Base-by-base conservation (phyloP, 1,139 yeast genomes). In the Saccharomyces hybrid region DNA sequence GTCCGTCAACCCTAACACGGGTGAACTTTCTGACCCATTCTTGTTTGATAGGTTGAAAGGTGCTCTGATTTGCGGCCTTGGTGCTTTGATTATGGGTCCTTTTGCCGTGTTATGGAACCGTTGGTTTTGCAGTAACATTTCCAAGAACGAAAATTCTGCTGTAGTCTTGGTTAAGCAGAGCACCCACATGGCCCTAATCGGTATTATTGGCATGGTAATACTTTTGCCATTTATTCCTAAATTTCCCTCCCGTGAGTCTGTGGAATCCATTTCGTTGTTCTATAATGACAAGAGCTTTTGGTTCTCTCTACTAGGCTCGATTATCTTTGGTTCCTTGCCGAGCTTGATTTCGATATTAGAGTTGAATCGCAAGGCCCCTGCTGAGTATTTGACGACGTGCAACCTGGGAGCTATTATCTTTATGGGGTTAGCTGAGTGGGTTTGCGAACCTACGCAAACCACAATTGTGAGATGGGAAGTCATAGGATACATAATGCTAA, bases 401-500 rank as follows among this genome's bases (percentile, higher is more conserved):
- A 62, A 59, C 50, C 53, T 66, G 31, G 69, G 68, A 7, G 51
- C 62, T 8, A 63, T 66, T 46, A 62, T 66, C 6, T 60, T 58
- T 47, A 64, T 64, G 63, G 69, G 68, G 11, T 49, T 65, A 38
- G 60, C 65, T 16, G 70, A 66, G 50, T 65, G 69, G 68, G 54
- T 66, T 31, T 55, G 59, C 38, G 68, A 65, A 53, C 65, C 67
- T 16, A 56, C 58, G 4, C 64, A 62, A 53, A 63, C 68, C 9
- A 62, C 63, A 9, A 62, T 66, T 31, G 61, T 66, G 13, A 61
- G 69, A 58, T 65, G 67, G 67, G 69, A 66, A 55, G 68, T 65
- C 38, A 60, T 66, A 31, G 67, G 69, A 19, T 66, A 65, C 56
- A 55, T 66, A 32, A 57, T 60, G 52, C 53, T 66, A 44, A 59